Base-by-base conservation (phyloP, 176 grass and related monocot genomes). In the Phragmites australis region DNA sequence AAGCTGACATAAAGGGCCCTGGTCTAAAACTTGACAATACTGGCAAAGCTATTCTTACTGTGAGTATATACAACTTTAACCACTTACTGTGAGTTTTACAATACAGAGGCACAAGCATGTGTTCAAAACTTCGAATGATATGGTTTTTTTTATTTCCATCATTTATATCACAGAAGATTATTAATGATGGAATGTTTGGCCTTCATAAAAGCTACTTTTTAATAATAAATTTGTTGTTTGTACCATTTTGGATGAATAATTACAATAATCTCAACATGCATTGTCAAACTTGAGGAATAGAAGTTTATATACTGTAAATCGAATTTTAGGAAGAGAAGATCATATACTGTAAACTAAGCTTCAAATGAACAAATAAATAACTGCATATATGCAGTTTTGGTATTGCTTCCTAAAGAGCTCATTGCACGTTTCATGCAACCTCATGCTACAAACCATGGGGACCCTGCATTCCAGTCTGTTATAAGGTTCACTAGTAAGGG, bases 1-100 rank as follows among this genome's bases (percentile, higher is more conserved):
- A 98, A 92, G 60, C 66, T 21, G 95, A 98, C 80, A 93, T 98
- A 67, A 97, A 93, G 76, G 95, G 92, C 15, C 92, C 95, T 45
- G 92, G 92, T 67, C 68, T 98, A 74, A 98, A 94, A 89, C 95
- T 94, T 78, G 95, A 98, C 79, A 70, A 91, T 43, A 94, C 92
- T 14, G 92, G 95, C 39, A 98, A 98, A 88, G 74, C 92, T 80
- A 98, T 98, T 68, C 79, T 98, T 65, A 98, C 90, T 7, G 92
- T 94, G 85, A 87, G 93, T 93, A 74, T 63, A 78, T 82, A 56
- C 71, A 61, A 16, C 46, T 79, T 71, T 77, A 39, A 53, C 43
- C 47, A 30, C 27, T 31, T 49, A 25, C 60, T 78, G 56, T n/a
- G 9, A 18, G 12, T 61, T 0, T 61, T 61, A 65, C 32, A 23